These are phyloP conservation scores for Cinnamomum micranthum DNA, from an alignment of 164 flowering plant genomes.

Conservation along the genomic window DNA sequence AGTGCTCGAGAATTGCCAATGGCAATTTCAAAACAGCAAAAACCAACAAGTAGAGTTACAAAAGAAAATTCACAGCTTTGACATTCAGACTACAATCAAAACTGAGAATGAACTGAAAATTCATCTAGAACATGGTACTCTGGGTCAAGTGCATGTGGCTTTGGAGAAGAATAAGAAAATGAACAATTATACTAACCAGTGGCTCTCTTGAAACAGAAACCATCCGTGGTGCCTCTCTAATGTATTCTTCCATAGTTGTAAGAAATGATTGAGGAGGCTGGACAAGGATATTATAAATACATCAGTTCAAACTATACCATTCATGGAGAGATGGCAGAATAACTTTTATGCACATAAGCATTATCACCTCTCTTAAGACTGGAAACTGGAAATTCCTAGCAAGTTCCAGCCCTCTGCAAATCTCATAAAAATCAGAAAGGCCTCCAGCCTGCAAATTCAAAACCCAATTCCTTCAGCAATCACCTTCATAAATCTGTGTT, in stretches of 20 bases:
- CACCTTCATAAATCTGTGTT: conserved; percentile 1
- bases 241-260: conserved; percentile 97
- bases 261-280: conserved; percentile 99
- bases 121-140: background rate
- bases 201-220: conserved; percentile 70
- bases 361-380: conserved; percentile 74
- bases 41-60: too few relatives aligned
- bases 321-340: background rate
- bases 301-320: background rate
- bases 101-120: background rate
- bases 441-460: conserved; percentile 61
- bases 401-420: conserved; percentile 92
- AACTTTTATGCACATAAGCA: background rate
- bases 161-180: background rate
- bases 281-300: background rate
- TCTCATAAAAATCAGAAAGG: conserved; percentile 92
- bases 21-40: background rate
- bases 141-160: background rate
- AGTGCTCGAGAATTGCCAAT: background rate
- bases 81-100: background rate
- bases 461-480: conserved; percentile 13
- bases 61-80: background rate
- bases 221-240: conserved; percentile 89
- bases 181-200: conserved; percentile 53
- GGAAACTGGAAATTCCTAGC: conserved; percentile 99